Evolutionary conservation across 148 eudicot species (phyloP).

Genomic region (Vaccinium vitisidaea): DNA sequence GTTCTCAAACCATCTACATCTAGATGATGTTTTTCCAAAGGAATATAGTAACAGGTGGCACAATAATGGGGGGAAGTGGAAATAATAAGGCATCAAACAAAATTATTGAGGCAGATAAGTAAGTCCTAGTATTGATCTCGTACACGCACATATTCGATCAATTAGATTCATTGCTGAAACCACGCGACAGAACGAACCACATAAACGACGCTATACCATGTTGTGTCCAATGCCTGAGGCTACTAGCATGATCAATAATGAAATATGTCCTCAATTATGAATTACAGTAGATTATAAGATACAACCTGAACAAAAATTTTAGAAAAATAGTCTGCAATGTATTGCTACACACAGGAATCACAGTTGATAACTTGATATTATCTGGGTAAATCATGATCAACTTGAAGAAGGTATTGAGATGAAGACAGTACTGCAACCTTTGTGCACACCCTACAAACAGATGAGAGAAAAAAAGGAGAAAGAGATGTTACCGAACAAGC

Average conservation of each 20-base stretch:
- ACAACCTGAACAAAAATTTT: not conserved
- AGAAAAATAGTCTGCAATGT: not conserved
- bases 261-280: not conserved
- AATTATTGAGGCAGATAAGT: not conserved
- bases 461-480: not conserved
- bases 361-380: not conserved
- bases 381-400: not conserved
- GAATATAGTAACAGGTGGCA: not conserved
- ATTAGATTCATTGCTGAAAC: not conserved
- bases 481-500: conserved; percentile 60
- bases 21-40: not conserved
- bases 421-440: not conserved
- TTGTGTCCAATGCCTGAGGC: not conserved
- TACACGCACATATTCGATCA: not conserved
- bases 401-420: not conserved
- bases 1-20: not conserved
- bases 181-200: too few relatives aligned
- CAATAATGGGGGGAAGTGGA: not conserved
- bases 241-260: not conserved
- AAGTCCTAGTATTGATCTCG: not conserved
- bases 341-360: not conserved
- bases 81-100: not conserved
- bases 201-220: not conserved
- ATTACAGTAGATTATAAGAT: not conserved
- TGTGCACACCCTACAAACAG: not conserved